Evolutionary conservation across 2,329 filamentous ascomycete species (phyloP).

Genomic region (Arthroderma sp.): DNA sequence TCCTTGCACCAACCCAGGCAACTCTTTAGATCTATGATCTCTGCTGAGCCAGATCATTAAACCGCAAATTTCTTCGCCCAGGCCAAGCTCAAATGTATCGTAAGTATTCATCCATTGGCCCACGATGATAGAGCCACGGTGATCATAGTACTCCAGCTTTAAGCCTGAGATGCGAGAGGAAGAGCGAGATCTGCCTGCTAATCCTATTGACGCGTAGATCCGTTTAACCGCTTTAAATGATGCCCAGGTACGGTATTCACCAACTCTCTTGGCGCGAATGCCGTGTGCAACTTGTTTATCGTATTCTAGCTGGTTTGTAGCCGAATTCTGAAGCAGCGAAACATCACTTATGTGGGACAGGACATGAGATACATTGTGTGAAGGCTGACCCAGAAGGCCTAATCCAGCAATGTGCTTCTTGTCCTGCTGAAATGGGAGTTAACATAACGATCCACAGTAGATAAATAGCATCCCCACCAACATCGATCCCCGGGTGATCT

Average conservation of each 20-base stretch:
- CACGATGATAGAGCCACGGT: slow-evolving; percentile 2
- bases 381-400: no score
- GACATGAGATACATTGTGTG: no score
- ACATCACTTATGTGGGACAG: no score
- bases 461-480: no score
- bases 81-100: slow-evolving; percentile 1
- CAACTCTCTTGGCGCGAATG: not conserved
- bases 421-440: no score
- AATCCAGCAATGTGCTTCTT: no score
- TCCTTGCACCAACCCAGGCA: not conserved
- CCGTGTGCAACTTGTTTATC: not conserved
- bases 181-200: not conserved
- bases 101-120: slow-evolving; percentile 6
- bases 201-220: slow-evolving; percentile 3
- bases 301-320: slow-evolving; percentile 2
- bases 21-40: not conserved
- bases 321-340: no score
- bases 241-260: slow-evolving; percentile 3
- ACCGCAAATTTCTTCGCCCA: slow-evolving; percentile 1
- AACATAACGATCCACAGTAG: no score
- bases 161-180: slow-evolving; percentile 2
- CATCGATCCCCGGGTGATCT: no score
- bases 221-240: slow-evolving; percentile 1
- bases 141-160: slow-evolving; percentile 5
- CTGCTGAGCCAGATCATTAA: slow-evolving; percentile 2